phyloP scores from a whole-genome alignment of 768 basidiomycete species.

The Panellus pusillus region DNA sequence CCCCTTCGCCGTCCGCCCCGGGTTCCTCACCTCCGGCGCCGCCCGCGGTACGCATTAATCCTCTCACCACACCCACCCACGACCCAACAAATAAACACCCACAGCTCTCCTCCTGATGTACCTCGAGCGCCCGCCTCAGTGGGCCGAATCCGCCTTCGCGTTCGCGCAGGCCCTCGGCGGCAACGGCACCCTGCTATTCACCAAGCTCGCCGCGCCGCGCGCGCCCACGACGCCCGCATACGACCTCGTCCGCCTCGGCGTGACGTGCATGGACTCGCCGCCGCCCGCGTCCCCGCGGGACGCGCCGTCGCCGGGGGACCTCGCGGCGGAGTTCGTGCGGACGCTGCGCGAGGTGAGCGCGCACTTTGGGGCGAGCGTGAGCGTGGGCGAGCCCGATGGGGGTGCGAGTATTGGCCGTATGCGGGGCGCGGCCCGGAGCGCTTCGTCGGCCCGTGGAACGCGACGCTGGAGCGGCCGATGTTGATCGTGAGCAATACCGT shows the following conservation, averaged over 20 bases:
- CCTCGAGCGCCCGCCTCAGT: conserved; percentile 20
- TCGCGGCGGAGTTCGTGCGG: conserved; percentile 13
- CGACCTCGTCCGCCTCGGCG: conserved; percentile 23
- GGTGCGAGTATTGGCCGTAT: conserved; percentile 26
- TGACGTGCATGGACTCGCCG: conserved; percentile 26
- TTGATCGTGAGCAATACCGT: conserved; percentile 30
- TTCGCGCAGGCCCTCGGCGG: conserved; percentile 22
- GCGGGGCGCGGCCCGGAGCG: conserved; percentile 24
- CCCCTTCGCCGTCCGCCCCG: conserved; percentile 18
- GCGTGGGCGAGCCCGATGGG: conserved; percentile 25
- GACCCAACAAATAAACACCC: background rate
- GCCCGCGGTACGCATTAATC: conserved; percentile 15
- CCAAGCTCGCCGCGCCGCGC: conserved; percentile 7
- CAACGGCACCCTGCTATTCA: conserved; percentile 24
- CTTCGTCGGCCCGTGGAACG: conserved; percentile 31
- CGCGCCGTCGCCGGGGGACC: conserved; percentile 12
- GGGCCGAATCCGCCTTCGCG: conserved; percentile 18
- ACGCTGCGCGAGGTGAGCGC: conserved; percentile 21
- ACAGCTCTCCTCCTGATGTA: conserved; percentile 17
- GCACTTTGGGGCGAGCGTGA: conserved; percentile 25
- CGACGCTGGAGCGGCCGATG: conserved; percentile 27
- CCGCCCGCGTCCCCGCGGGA: conserved; percentile 2
- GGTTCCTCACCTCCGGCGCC: conserved; percentile 25
- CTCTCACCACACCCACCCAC: no score
- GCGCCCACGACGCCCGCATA: background rate